A percentile compares a stretch with the other conserved stretches of the same genome.
phyloP scores from a whole-genome alignment of 495 filamentous ascomycete species.

The Penicillium steckii region DNA sequence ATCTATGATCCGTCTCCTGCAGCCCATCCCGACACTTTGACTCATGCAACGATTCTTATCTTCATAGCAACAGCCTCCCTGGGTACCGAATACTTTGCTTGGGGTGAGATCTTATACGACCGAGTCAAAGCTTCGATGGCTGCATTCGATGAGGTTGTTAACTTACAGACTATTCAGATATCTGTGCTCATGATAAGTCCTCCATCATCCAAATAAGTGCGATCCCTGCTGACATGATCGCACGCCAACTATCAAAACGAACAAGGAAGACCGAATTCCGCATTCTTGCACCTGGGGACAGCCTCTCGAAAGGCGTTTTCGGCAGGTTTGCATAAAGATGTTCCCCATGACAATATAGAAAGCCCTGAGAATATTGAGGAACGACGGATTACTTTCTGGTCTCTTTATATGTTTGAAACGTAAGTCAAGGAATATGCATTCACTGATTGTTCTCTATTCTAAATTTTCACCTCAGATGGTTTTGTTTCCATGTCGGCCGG shows the following conservation, averaged over 20 bases:
- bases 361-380: slow-evolving; percentile 31
- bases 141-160: slow-evolving; percentile 41
- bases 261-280: slow-evolving; percentile 42
- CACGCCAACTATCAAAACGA: slow-evolving; percentile 45
- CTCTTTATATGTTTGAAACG: slow-evolving; percentile 43
- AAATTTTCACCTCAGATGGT: slow-evolving; percentile 29
- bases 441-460: neutral
- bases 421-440: slow-evolving; percentile 8
- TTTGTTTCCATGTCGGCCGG: slow-evolving; percentile 42
- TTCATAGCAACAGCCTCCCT: slow-evolving; percentile 33
- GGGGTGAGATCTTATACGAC: slow-evolving; percentile 41
- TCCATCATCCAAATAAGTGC: neutral
- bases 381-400: slow-evolving; percentile 42
- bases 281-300: slow-evolving; percentile 39
- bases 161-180: slow-evolving; percentile 42
- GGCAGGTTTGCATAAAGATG: slow-evolving; percentile 44
- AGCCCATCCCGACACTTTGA: slow-evolving; percentile 21
- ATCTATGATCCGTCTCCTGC: slow-evolving; percentile 29
- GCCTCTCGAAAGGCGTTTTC: slow-evolving; percentile 41
- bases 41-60: slow-evolving; percentile 31
- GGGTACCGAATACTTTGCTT: slow-evolving; percentile 33
- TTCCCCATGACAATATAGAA: slow-evolving; percentile 25
- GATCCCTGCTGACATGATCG: slow-evolving; percentile 6
- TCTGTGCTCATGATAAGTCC: slow-evolving; percentile 46
- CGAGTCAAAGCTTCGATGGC: slow-evolving; percentile 37